Percentiles rank a stretch among this genome's conserved stretches.
Conservation (phyloP, 345 rosid species). For the Populus nigra region DNA sequence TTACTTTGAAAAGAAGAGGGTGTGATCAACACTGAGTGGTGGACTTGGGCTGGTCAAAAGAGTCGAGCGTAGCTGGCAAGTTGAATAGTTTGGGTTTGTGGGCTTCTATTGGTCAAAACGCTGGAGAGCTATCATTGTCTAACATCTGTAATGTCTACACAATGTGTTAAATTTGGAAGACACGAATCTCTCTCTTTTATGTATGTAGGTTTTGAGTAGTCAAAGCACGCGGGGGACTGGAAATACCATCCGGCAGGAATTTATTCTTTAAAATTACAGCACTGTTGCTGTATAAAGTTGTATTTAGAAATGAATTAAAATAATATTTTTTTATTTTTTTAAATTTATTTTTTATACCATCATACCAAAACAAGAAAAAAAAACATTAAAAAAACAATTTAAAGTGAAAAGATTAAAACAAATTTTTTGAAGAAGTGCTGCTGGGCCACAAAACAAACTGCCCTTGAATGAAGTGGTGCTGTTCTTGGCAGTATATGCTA, state of each 20-base stretch:
- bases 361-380: too few species aligned
- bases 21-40: too few species aligned
- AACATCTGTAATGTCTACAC: background rate
- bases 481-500: background rate
- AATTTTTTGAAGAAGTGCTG: too few species aligned
- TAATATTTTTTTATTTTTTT: too few species aligned
- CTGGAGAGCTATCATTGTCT: background rate
- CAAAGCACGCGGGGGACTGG: conserved; percentile 16
- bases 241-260: background rate
- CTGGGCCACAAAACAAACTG: too few species aligned
- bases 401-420: too few species aligned
- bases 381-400: too few species aligned
- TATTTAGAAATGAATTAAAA: too few species aligned
- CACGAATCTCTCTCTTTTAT: background rate
- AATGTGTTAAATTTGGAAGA: background rate
- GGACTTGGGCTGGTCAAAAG: background rate
- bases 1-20: too few species aligned
- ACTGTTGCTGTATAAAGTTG: too few species aligned
- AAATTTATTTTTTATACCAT: too few species aligned
- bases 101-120: conserved; percentile 1
- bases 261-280: too few species aligned
- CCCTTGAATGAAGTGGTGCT: background rate
- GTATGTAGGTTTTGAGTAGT: background rate
- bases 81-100: background rate
- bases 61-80: conserved; percentile 5